phyloP scores from a whole-genome alignment of 257 asterid species.

The Primulina tabacum region DNA sequence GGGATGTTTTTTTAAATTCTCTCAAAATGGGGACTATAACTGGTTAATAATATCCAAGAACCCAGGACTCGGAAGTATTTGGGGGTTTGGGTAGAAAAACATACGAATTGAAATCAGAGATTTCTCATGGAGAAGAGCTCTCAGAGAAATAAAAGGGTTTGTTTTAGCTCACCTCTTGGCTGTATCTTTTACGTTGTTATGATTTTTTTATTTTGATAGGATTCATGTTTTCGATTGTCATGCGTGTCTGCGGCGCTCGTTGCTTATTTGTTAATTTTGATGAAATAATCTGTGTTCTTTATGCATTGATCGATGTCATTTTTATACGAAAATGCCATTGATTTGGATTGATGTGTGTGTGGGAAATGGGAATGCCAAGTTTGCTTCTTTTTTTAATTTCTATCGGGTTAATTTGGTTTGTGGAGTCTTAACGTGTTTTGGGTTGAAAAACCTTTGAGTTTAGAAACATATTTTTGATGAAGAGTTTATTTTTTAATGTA shows the following conservation, averaged over 20 bases:
- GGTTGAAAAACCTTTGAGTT: no score
- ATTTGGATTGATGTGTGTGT: background rate
- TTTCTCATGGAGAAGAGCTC: background rate
- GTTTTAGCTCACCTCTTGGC: background rate
- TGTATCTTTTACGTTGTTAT: background rate
- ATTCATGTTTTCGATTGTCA: background rate
- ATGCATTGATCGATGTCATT: background rate
- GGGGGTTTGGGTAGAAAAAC: no score
- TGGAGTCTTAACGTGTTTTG: no score
- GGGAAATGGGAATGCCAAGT: background rate
- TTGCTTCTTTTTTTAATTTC: background rate
- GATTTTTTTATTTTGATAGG: background rate
- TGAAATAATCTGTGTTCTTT: background rate
- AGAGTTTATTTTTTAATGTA: no score
- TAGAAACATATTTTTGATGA: no score
- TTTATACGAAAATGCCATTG: background rate
- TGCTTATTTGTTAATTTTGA: background rate
- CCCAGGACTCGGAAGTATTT: no score
- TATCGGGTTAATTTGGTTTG: background rate
- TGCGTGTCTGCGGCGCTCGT: background rate
- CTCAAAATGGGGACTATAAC: no score
- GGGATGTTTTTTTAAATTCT: no score
- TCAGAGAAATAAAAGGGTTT: background rate
- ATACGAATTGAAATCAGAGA: no score
- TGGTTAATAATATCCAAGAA: no score